phyloP scores from a whole-genome alignment of 352 stramenopile species.

The Pythium dissimile region DNA sequence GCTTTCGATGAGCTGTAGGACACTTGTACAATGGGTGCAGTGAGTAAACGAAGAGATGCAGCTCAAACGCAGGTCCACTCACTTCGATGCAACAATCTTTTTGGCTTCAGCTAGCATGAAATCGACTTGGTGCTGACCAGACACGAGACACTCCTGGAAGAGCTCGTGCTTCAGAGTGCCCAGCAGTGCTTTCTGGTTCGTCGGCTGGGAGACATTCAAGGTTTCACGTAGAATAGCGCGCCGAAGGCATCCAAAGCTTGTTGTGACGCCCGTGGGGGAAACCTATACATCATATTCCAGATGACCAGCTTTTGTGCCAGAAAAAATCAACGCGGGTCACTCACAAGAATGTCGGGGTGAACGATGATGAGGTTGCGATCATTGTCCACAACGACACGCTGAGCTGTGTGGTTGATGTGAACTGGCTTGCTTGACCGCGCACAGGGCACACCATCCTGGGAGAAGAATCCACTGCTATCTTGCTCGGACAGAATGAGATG shows the following conservation, averaged over 20 bases:
- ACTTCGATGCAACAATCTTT: conserved; percentile 62
- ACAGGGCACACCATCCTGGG: conserved; percentile 4
- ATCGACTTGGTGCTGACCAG: conserved; percentile 26
- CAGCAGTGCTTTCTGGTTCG: conserved; percentile 58
- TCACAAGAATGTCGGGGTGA: conserved; percentile 74
- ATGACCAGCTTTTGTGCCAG: background rate
- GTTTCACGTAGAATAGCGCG: conserved; percentile 67
- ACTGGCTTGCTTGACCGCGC: too few relatives aligned
- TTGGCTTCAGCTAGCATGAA: conserved; percentile 40
- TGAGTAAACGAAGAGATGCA: background rate
- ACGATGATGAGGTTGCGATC: conserved; percentile 60
- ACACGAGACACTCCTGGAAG: conserved; percentile 58
- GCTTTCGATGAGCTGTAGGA: conserved; percentile 66
- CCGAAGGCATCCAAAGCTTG: conserved; percentile 69
- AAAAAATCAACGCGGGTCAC: background rate
- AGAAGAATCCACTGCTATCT: conserved; percentile 42
- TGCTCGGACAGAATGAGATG: conserved; percentile 74
- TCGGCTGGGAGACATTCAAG: conserved; percentile 50
- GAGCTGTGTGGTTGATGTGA: background rate
- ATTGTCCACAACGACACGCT: conserved; percentile 23
- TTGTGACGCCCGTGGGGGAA: conserved; percentile 76
- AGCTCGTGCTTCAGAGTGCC: conserved; percentile 84
- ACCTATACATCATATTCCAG: conserved; percentile 41
- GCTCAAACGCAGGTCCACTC: conserved; percentile 38
- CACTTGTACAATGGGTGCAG: conserved; percentile 30